A percentile compares a stretch with the other conserved stretches of the same genome.
These are phyloP conservation scores for Alternaria conjuncta DNA, from an alignment of 2,329 filamentous ascomycete species.

Conservation along the genomic window DNA sequence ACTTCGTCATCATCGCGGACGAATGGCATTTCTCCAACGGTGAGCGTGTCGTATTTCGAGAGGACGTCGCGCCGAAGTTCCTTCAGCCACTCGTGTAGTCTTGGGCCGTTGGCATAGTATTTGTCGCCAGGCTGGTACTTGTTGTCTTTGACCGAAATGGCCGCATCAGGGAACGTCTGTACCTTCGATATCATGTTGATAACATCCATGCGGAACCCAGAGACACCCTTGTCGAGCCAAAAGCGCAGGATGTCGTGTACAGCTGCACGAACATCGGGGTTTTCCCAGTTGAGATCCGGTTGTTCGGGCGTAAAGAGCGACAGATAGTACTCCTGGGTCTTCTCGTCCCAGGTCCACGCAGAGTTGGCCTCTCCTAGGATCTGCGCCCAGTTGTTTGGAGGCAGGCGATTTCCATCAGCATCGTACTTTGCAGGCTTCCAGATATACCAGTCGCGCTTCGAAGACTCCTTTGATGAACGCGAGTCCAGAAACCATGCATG, in stretches of 20 bases:
- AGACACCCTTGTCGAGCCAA: slow-evolving; percentile 75
- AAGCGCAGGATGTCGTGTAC: slow-evolving; percentile 77
- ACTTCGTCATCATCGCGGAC: slow-evolving; percentile 57
- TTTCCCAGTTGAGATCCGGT: slow-evolving; percentile 86
- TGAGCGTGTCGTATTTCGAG: slow-evolving; percentile 67
- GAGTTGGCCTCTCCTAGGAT: slow-evolving; percentile 63
- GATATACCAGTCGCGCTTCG: slow-evolving; percentile 63
- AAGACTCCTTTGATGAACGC: slow-evolving; percentile 52
- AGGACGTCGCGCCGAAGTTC: slow-evolving; percentile 69
- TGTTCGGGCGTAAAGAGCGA: slow-evolving; percentile 78
- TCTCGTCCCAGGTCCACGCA: slow-evolving; percentile 74
- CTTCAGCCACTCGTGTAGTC: slow-evolving; percentile 70
- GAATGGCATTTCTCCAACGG: slow-evolving; percentile 69
- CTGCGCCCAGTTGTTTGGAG: slow-evolving; percentile 76
- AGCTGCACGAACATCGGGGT: slow-evolving; percentile 68
- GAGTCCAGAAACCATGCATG: slow-evolving; percentile 67
- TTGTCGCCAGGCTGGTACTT: slow-evolving; percentile 54
- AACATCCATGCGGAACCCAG: slow-evolving; percentile 53
- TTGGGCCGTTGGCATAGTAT: slow-evolving; percentile 70
- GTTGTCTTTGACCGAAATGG: slow-evolving; percentile 37
- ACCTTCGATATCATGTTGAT: slow-evolving; percentile 49
- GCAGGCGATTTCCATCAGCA: slow-evolving; percentile 66
- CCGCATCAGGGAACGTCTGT: slow-evolving; percentile 38
- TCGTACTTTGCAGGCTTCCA: slow-evolving; percentile 57
- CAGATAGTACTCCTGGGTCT: slow-evolving; percentile 76